Conservation (phyloP, 2,329 filamentous ascomycete species). For the Colletotrichum sp. region DNA sequence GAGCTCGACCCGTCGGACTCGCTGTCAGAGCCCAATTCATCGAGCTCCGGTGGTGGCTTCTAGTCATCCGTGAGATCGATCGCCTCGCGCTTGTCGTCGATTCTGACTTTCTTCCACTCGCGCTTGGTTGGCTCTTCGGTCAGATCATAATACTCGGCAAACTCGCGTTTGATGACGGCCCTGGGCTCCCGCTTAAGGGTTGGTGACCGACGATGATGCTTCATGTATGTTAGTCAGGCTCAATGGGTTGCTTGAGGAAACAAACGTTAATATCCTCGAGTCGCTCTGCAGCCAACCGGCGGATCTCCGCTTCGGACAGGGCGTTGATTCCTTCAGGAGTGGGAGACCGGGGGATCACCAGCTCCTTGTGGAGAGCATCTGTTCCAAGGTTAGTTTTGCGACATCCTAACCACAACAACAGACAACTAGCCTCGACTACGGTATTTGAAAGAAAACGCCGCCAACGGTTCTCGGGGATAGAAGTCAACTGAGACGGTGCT, state of each 20-base stretch:
- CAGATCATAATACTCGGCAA: constrained; percentile 16
- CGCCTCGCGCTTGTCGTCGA: constrained; percentile 7
- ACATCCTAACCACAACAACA: fast-evolving
- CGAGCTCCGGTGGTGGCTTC: background rate
- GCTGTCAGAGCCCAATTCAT: background rate
- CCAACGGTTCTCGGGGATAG: constrained; percentile 1
- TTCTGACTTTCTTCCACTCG: constrained; percentile 20
- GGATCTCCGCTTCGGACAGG: constrained; percentile 15
- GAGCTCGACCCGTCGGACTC: background rate
- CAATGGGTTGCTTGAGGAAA: background rate
- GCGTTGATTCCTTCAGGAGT: constrained; percentile 11
- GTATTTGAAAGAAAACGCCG: constrained; percentile 28
- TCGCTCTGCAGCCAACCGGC: constrained; percentile 14
- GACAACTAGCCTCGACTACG: constrained; percentile 22
- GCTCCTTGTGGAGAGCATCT: constrained; percentile 25
- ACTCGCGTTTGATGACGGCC: constrained; percentile 13
- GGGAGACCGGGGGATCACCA: constrained; percentile 23
- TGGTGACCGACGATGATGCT: background rate
- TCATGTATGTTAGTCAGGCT: background rate
- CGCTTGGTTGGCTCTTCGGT: constrained; percentile 10
- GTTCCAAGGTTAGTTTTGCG: background rate
- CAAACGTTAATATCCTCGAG: constrained; percentile 12
- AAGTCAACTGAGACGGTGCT: background rate
- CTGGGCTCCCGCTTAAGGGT: constrained; percentile 10
- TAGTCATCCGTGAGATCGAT: constrained; percentile 24